These are phyloP conservation scores for Penicillium steckii DNA, from an alignment of 495 filamentous ascomycete species.

Conservation along the genomic window DNA sequence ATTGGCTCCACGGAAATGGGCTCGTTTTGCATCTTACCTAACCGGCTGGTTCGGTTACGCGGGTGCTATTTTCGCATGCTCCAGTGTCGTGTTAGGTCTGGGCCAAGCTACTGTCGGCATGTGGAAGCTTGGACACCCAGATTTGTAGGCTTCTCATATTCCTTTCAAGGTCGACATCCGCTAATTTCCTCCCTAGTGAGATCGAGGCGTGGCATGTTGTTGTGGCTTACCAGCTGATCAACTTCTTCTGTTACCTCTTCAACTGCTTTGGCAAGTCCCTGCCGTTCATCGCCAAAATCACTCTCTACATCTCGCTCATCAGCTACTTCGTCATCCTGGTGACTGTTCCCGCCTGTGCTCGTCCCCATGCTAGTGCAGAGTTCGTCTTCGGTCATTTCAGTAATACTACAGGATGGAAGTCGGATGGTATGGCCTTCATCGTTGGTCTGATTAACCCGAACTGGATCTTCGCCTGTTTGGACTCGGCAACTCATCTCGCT, in stretches of 20 bases:
- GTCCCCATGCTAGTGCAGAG: constrained; percentile 49
- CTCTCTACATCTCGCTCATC: constrained; percentile 51
- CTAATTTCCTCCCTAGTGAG: constrained; percentile 28
- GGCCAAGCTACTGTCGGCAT: constrained; percentile 53
- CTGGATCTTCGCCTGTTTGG: constrained; percentile 60
- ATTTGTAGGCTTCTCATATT: constrained; percentile 39
- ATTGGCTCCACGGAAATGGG: constrained; percentile 53
- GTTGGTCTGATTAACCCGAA: constrained; percentile 62
- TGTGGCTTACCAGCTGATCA: constrained; percentile 51
- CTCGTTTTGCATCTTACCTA: constrained; percentile 52
- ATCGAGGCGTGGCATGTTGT: constrained; percentile 57
- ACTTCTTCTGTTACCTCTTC: constrained; percentile 57
- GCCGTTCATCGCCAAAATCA: constrained; percentile 47
- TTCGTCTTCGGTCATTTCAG: constrained; percentile 64
- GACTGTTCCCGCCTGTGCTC: constrained; percentile 53
- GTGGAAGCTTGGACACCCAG: constrained; percentile 57
- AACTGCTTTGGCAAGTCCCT: constrained; percentile 57
- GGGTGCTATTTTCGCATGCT: constrained; percentile 56
- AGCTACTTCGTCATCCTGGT: constrained; percentile 56
- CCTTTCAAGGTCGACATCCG: background rate
- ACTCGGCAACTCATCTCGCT: constrained; percentile 61
- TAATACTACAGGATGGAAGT: constrained; percentile 61
- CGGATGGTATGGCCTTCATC: constrained; percentile 62
- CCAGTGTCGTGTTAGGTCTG: constrained; percentile 55
- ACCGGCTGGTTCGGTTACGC: constrained; percentile 61